These are phyloP conservation scores for Tolypocladium paradoxum DNA, from an alignment of 2,329 filamentous ascomycete genomes.

Conservation along the genomic window DNA sequence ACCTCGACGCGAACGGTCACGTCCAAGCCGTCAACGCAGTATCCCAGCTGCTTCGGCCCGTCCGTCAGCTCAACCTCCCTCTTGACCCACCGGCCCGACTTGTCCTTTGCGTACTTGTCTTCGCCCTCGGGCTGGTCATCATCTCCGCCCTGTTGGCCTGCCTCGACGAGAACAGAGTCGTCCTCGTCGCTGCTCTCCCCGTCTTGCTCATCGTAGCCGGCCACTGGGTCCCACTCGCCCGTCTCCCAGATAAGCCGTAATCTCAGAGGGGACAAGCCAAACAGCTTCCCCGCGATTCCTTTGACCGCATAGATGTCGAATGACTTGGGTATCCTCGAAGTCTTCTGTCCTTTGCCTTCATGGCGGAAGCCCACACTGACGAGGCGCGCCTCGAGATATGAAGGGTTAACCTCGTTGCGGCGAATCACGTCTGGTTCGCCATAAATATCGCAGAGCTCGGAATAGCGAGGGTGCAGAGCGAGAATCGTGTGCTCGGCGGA, in stretches of 20 bases:
- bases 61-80: constrained; percentile 72
- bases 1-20: constrained; percentile 61
- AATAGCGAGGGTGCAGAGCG: constrained; percentile 58
- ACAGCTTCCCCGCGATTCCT: constrained; percentile 63
- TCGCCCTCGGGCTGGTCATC: constrained; percentile 12
- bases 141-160: constrained; percentile 8
- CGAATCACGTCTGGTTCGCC: constrained; percentile 57
- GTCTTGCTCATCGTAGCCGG: constrained; percentile 48
- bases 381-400: constrained; percentile 72
- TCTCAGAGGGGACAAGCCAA: constrained; percentile 51
- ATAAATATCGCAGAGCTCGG: constrained; percentile 63
- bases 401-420: constrained; percentile 52
- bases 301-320: constrained; percentile 76
- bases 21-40: constrained; percentile 66
- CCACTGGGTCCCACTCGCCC: constrained; percentile 77
- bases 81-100: constrained; percentile 54
- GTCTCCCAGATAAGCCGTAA: constrained; percentile 76
- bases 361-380: constrained; percentile 49
- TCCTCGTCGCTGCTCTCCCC: constrained; percentile 43
- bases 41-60: constrained; percentile 71
- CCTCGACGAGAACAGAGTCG: constrained; percentile 25
- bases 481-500: constrained; percentile 44
- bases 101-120: constrained; percentile 12
- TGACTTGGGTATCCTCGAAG: constrained; percentile 55
- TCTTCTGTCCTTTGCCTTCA: constrained; percentile 15